phyloP scores from a whole-genome alignment of 73 alveolate species.

The Tetrahymena malaccensis region DNA sequence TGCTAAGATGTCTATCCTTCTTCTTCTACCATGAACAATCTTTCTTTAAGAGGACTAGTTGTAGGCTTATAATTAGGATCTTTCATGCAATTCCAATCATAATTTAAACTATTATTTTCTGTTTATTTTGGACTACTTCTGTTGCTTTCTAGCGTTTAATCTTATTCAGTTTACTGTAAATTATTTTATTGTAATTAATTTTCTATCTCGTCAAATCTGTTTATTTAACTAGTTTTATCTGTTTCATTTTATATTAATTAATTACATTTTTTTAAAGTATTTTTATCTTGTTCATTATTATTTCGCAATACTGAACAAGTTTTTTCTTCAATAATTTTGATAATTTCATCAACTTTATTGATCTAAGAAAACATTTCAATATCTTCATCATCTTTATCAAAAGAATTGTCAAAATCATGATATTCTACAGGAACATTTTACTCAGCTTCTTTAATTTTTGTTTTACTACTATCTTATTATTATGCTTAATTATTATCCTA shows the following conservation, averaged over 20 bases:
- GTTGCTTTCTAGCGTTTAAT: neutral
- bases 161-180: neutral
- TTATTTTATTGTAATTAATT: too few species aligned
- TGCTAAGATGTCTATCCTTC: neutral
- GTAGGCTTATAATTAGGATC: neutral
- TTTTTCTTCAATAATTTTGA: neutral
- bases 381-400: neutral
- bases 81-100: neutral
- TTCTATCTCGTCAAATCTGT: neutral
- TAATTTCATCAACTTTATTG: neutral
- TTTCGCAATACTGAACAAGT: neutral
- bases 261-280: neutral
- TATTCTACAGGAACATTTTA: neutral
- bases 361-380: neutral
- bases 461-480: neutral
- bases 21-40: neutral
- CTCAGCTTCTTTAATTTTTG: neutral
- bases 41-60: neutral
- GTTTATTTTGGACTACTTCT: neutral
- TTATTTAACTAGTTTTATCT: neutral
- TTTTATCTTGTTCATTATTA: neutral
- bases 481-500: neutral
- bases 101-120: neutral
- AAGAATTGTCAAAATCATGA: neutral
- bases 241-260: neutral